Evolutionary conservation across 2,329 filamentous ascomycete genomes (phyloP).

Genomic region (Fusarium sp.): DNA sequence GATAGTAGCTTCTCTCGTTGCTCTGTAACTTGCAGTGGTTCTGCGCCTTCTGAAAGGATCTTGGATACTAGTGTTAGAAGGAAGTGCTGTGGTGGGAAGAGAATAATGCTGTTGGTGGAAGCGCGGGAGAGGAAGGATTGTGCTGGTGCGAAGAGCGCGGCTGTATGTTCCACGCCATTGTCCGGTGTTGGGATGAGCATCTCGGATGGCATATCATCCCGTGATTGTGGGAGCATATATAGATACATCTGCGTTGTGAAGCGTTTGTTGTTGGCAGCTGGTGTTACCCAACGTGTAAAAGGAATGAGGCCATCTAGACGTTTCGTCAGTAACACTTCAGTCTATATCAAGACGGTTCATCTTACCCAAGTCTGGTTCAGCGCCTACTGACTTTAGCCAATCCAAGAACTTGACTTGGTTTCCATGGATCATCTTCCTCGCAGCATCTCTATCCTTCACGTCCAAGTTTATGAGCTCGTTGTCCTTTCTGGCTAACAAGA

Average conservation of each 20-base stretch:
- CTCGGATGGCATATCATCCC: constrained; percentile 52
- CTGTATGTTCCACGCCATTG: constrained; percentile 73
- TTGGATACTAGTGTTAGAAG: constrained; percentile 70
- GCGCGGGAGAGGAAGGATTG: constrained; percentile 76
- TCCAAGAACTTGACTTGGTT: constrained; percentile 73
- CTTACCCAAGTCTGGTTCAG: constrained; percentile 73
- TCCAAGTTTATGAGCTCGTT: constrained; percentile 71
- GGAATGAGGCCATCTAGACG: constrained; percentile 74
- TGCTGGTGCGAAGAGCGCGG: constrained; percentile 80
- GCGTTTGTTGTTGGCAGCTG: constrained; percentile 74
- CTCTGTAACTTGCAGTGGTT: constrained; percentile 53
- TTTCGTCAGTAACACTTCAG: constrained; percentile 9
- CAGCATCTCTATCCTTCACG: constrained; percentile 70
- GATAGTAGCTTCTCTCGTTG: constrained; percentile 65
- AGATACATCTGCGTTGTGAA: constrained; percentile 98
- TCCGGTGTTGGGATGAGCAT: constrained; percentile 77
- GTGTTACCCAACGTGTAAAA: constrained; percentile 94
- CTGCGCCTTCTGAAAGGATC: constrained; percentile 57
- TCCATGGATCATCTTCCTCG: constrained; percentile 75
- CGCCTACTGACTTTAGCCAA: constrained; percentile 70
- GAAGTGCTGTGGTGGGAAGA: constrained; percentile 92
- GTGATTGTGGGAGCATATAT: constrained; percentile 77
- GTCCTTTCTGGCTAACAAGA: constrained; percentile 74
- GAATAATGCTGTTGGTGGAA: constrained; percentile 73
- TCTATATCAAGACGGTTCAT: neutral